Evolutionary conservation across 2,329 filamentous ascomycete species (phyloP).

Genomic region (Leptographium wingfieldii): DNA sequence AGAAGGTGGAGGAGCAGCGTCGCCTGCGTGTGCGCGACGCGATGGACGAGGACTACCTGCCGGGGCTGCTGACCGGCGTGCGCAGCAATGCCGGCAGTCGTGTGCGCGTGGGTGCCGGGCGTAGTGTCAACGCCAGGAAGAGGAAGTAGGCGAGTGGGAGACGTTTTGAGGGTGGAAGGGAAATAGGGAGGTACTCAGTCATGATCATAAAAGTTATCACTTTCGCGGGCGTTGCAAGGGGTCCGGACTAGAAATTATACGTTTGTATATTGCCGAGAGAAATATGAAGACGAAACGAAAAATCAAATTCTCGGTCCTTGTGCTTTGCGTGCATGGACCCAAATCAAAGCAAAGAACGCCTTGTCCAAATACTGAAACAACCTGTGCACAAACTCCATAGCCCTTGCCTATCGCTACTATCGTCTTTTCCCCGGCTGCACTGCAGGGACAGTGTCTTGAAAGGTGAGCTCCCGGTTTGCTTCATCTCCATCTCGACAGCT

Average conservation of each 20-base stretch:
- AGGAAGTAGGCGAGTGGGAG: conserved; percentile 26
- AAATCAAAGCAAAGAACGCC: background rate
- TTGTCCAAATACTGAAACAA: background rate
- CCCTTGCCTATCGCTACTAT: background rate
- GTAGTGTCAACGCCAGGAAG: conserved; percentile 72
- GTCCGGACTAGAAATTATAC: background rate
- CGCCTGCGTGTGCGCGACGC: conserved; percentile 63
- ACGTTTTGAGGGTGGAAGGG: too few relatives aligned
- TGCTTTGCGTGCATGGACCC: too few relatives aligned
- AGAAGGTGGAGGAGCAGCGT: conserved; percentile 49
- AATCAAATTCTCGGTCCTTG: background rate
- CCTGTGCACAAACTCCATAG: background rate
- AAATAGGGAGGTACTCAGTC: too few relatives aligned
- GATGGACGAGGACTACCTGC: conserved; percentile 92
- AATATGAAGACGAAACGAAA: background rate
- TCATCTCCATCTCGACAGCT: too few relatives aligned
- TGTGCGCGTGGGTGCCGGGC: conserved; percentile 72
- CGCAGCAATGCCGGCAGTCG: conserved; percentile 51
- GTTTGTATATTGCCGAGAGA: background rate
- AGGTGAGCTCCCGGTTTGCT: too few relatives aligned
- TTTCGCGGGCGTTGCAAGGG: too few relatives aligned
- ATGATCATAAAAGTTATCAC: too few relatives aligned
- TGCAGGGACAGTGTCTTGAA: too few relatives aligned
- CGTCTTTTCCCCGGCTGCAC: too few relatives aligned
- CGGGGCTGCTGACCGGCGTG: conserved; percentile 71